Percentiles rank a stretch among this genome's conserved stretches.
phyloP scores from a whole-genome alignment of 768 basidiomycete species.

The Suillus discolor region DNA sequence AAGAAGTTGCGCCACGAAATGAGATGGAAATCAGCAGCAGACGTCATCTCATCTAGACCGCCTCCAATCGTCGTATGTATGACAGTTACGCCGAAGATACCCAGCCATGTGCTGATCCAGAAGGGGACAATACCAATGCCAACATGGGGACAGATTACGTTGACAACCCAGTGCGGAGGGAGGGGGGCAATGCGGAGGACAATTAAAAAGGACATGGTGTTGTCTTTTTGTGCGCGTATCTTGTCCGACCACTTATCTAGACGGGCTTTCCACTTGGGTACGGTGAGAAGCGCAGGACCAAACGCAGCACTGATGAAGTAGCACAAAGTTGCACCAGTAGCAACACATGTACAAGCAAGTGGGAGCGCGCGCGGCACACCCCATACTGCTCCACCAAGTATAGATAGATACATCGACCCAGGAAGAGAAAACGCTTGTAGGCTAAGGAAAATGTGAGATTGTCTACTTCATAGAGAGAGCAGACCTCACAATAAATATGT shows the following conservation, averaged over 20 bases:
- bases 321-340: slow-evolving; percentile 88
- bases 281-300: slow-evolving; percentile 86
- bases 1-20: slow-evolving; percentile 92
- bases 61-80: slow-evolving; percentile 96
- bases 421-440: slow-evolving; percentile 96
- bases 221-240: slow-evolving; percentile 77
- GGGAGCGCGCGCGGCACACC: slow-evolving; percentile 85
- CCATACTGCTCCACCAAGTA: slow-evolving; percentile 95
- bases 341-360: slow-evolving; percentile 91
- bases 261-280: slow-evolving; percentile 82
- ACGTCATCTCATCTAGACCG: slow-evolving; percentile 94
- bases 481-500: slow-evolving; percentile 88
- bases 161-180: slow-evolving; percentile 97
- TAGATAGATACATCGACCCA: slow-evolving; percentile 97
- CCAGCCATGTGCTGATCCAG: slow-evolving; percentile 89
- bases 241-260: slow-evolving; percentile 83
- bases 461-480: slow-evolving; percentile 6
- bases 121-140: slow-evolving; percentile 85
- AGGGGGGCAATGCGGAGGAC: slow-evolving; percentile 93
- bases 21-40: slow-evolving; percentile 89
- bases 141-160: slow-evolving; percentile 89
- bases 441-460: slow-evolving; percentile 43
- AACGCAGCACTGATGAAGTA: slow-evolving; percentile 91
- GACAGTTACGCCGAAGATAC: slow-evolving; percentile 86
- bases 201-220: slow-evolving; percentile 90